phyloP scores from a whole-genome alignment of 2,329 filamentous ascomycete species.

The Arachnopeziza araneosa region DNA sequence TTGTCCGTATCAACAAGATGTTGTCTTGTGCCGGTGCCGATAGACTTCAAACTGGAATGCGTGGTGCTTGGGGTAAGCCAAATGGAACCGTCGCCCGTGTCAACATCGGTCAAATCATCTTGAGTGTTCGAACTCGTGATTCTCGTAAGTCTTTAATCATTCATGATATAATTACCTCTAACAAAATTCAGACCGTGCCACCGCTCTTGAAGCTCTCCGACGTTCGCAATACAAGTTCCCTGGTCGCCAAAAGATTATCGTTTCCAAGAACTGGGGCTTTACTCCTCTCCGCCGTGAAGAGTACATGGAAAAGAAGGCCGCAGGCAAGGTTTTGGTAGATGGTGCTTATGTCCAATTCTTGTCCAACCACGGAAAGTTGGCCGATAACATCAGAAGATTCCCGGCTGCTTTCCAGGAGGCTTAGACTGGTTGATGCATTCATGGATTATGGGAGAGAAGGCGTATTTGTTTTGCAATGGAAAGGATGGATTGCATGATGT shows the following conservation, averaged over 20 bases:
- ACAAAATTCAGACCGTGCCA: slow-evolving; percentile 63
- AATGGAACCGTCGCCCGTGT: slow-evolving; percentile 98
- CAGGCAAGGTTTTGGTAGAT: slow-evolving; percentile 90
- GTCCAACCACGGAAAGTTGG: slow-evolving; percentile 81
- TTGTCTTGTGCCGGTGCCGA: slow-evolving; percentile 99
- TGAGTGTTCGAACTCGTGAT: slow-evolving; percentile 96
- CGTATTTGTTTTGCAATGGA: slow-evolving; percentile 1
- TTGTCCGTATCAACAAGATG: slow-evolving; percentile 99
- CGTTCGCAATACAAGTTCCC: slow-evolving; percentile 99
- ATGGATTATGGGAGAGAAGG: background rate
- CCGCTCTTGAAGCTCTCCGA: slow-evolving; percentile 96
- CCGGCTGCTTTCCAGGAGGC: slow-evolving; percentile 57
- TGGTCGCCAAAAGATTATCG: slow-evolving; percentile 99
- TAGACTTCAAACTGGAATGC: slow-evolving; percentile 99
- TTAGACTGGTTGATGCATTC: background rate
- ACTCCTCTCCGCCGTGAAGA: slow-evolving; percentile 96
- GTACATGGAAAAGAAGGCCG: slow-evolving; percentile 92
- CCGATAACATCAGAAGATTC: slow-evolving; percentile 88
- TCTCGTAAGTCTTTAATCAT: slow-evolving; percentile 53
- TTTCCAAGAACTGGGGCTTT: slow-evolving; percentile 99
- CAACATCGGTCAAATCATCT: slow-evolving; percentile 99
- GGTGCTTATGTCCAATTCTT: slow-evolving; percentile 99
- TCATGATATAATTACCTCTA: slow-evolving; percentile 15
- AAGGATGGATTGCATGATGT: slow-evolving; percentile 1
- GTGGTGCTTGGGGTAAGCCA: slow-evolving; percentile 99